Percentiles rank a stretch among this genome's conserved stretches.
Evolutionary conservation across 2,329 filamentous ascomycete species (phyloP).

Genomic region (Cryoendolithus antarcticus): DNA sequence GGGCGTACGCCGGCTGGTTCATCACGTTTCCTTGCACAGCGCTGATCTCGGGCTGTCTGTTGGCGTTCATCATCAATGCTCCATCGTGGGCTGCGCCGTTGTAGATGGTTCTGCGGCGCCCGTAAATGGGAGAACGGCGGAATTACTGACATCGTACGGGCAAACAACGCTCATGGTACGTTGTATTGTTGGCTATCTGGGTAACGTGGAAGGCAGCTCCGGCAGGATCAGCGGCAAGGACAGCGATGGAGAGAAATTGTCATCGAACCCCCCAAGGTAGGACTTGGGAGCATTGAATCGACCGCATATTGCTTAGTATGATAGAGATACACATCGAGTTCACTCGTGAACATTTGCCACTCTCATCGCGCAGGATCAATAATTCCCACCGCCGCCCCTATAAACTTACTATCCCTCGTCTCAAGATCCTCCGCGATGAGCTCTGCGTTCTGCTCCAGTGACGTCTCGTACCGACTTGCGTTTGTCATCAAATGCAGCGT

Average conservation of each 20-base stretch:
- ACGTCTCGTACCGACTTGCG: conserved; percentile 23
- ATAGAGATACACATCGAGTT: too few species aligned
- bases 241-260: too few species aligned
- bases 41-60: conserved; percentile 44
- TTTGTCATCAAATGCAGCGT: conserved; percentile 19
- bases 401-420: conserved; percentile 18
- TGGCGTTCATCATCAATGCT: conserved; percentile 36
- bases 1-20: conserved; percentile 48
- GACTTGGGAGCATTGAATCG: too few species aligned
- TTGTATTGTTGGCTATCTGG: too few species aligned
- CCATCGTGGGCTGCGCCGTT: conserved; percentile 4
- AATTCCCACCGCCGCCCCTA: conserved; percentile 25
- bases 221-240: too few species aligned
- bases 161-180: too few species aligned
- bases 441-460: conserved; percentile 30
- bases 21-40: conserved; percentile 44
- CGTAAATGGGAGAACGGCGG: too few species aligned
- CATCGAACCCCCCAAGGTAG: too few species aligned
- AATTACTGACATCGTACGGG: too few species aligned
- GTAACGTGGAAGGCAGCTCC: too few species aligned
- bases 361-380: conserved; percentile 13
- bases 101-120: background rate
- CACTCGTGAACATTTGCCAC: too few species aligned
- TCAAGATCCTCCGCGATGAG: conserved; percentile 30
- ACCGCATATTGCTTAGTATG: too few species aligned